Evolutionary conservation across 169 alveolate genomes (phyloP).

Genomic region (Ichthyophthirius multifiliis): DNA sequence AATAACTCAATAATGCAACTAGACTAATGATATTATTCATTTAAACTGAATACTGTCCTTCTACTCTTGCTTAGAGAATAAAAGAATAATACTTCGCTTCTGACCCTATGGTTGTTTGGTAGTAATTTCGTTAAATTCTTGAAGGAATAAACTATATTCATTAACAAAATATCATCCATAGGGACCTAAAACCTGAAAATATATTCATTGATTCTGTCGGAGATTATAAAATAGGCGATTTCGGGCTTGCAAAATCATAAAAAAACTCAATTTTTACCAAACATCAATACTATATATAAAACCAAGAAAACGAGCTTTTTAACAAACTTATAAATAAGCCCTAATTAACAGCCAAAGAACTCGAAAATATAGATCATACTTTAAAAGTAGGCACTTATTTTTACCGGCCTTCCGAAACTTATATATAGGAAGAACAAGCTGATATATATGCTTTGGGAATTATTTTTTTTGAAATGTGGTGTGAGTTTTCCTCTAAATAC

Average conservation of each 20-base stretch:
- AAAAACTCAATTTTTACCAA: background rate
- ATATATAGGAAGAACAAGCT: background rate
- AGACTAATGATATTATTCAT: background rate
- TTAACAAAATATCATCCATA: background rate
- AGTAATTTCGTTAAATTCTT: background rate
- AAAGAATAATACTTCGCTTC: background rate
- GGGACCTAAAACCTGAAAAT: constrained; percentile 17
- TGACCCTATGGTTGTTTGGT: background rate
- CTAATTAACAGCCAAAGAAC: background rate
- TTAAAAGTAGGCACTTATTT: constrained; percentile 15
- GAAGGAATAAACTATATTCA: constrained; percentile 5
- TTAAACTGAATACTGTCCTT: constrained; percentile 11
- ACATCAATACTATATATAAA: background rate
- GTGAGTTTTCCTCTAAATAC: background rate
- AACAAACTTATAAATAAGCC: background rate
- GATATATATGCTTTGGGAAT: background rate
- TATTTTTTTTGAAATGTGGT: constrained; percentile 17
- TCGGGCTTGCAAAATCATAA: background rate
- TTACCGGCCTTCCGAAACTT: background rate
- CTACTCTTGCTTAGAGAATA: background rate
- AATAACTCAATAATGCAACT: background rate
- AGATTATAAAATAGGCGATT: constrained; percentile 10
- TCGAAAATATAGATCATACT: background rate
- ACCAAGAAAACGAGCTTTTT: constrained; percentile 1
- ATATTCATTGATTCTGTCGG: constrained; percentile 1